Base-by-base conservation (phyloP, 202 grass and related monocot genomes). In the Schoenoplectus triqueter region DNA sequence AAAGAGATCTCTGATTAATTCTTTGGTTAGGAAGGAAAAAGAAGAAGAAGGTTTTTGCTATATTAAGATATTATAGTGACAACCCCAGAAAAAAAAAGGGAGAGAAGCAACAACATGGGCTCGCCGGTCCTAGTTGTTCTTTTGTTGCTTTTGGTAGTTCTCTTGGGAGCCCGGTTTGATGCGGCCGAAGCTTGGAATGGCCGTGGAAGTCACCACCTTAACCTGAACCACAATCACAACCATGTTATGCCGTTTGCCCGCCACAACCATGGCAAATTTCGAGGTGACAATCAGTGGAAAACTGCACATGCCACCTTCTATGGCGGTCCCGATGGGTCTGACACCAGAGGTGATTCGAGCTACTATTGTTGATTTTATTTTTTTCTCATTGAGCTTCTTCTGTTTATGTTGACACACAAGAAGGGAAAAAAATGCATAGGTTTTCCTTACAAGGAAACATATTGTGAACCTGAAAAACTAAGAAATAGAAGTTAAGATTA, bases 281-380 rank as follows among this genome's bases (percentile, higher is more conserved):
- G 14, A 22, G 69, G 7, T 1, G 47, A 69, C 0, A 75, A 88
- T 0, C 81, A 73, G 0, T 97, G 92, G 92, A 87, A 75, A 66
- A 64, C 31, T 2, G 95, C 90, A 42, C 95, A 97, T 56, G 95
- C 95, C 6, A 94, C 92, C 9, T 97, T 97, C 89, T 97, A 97
- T 51, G 95, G 95, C 31, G 90, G 90, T 1, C 62, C 74, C 5
- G 90, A 97, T 54, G 92, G 92, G 44, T 91, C 92, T 42, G 90
- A 69, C 39, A 82, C 92, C 5, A 89, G 85, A 82, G 84, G 88
- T 90, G 67, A 45, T 71, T 64, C 78, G 17, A 77, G 7, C 54
- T 56, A 48, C 51, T 67, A 14, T n/a, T 54, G 14, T 83, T 15
- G 6, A 31, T 31, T 31, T 31, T 31, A 31, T 6, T 85, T 85